Percentiles rank a stretch among this genome's conserved stretches.
These are phyloP conservation scores for Beverwykella pulmonaria DNA, from an alignment of 495 filamentous ascomycete genomes.

Conservation along the genomic window DNA sequence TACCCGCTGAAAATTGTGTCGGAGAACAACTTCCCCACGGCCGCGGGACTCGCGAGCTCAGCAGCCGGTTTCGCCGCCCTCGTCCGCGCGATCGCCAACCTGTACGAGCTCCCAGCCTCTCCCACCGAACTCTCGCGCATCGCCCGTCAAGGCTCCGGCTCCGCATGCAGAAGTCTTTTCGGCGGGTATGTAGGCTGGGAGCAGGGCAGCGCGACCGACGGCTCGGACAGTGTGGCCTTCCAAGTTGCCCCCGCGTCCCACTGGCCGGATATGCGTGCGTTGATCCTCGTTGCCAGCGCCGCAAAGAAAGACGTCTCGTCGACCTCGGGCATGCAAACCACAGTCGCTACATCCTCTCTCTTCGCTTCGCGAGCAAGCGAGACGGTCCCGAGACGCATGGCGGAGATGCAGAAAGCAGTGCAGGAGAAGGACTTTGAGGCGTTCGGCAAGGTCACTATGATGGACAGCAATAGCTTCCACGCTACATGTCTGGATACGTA, in stretches of 20 bases:
- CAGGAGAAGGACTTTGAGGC: constrained; percentile 71
- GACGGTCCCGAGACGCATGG: constrained; percentile 83
- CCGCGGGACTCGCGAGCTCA: constrained; percentile 89
- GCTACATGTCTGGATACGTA: constrained; percentile 91
- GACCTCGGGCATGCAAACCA: constrained; percentile 95
- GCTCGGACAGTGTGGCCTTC: constrained; percentile 79
- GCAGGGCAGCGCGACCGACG: constrained; percentile 69
- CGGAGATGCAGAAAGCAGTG: constrained; percentile 83
- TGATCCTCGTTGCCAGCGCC: constrained; percentile 85
- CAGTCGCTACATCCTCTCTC: constrained; percentile 80
- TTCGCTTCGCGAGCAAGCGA: constrained; percentile 70
- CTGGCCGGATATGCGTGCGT: constrained; percentile 93
- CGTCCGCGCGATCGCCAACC: constrained; percentile 86
- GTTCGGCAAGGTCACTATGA: constrained; percentile 93
- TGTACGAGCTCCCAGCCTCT: constrained; percentile 79
- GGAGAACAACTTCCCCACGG: constrained; percentile 98
- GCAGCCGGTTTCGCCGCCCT: constrained; percentile 95
- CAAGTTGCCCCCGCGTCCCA: constrained; percentile 82
- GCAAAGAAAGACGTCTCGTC: constrained; percentile 93
- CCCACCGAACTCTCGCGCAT: constrained; percentile 82
- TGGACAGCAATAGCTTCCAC: constrained; percentile 95
- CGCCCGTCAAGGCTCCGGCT: constrained; percentile 93
- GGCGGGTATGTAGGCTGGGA: constrained; percentile 97
- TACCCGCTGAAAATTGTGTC: constrained; percentile 80
- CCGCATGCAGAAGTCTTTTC: constrained; percentile 87